Evolutionary conservation across 2,329 filamentous ascomycete species (phyloP).

Genomic region (Pyrenochaeta sp.): DNA sequence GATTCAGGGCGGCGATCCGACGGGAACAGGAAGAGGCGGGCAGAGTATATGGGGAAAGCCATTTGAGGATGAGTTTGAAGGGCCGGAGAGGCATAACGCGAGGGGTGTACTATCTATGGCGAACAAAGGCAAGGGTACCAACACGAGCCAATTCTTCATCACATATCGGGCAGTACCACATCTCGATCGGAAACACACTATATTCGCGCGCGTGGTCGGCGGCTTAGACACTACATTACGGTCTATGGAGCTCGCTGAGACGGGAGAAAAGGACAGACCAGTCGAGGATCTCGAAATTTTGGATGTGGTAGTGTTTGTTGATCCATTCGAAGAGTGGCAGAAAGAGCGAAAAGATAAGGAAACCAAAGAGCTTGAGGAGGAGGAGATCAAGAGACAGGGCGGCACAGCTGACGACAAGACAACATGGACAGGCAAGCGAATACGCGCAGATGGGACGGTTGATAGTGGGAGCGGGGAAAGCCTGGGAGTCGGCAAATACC

Average conservation of each 20-base stretch:
- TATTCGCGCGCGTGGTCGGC: conserved; percentile 87
- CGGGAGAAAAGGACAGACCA: conserved; percentile 78
- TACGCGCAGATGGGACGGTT: conserved; percentile 72
- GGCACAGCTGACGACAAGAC: conserved; percentile 87
- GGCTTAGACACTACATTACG: conserved; percentile 75
- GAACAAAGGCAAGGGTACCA: conserved; percentile 98
- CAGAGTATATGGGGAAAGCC: conserved; percentile 92
- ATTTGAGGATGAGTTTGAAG: conserved; percentile 93
- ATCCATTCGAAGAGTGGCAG: conserved; percentile 94
- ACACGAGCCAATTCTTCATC: conserved; percentile 95
- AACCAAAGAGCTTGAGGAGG: conserved; percentile 70
- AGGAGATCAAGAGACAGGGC: conserved; percentile 69
- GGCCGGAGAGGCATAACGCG: conserved; percentile 81
- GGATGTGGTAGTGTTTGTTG: conserved; percentile 85
- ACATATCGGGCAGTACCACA: conserved; percentile 86
- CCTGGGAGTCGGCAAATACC: conserved; percentile 78
- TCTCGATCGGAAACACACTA: conserved; percentile 94
- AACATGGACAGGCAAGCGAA: conserved; percentile 95
- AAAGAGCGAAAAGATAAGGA: conserved; percentile 65
- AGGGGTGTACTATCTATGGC: conserved; percentile 91
- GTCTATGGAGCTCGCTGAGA: conserved; percentile 78
- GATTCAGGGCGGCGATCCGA: conserved; percentile 96
- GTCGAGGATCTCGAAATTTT: conserved; percentile 80
- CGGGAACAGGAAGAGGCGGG: conserved; percentile 90
- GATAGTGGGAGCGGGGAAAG: conserved; percentile 63